A percentile compares a stretch with the other conserved stretches of the same genome.
phyloP scores from a whole-genome alignment of 176 grass and related monocot genomes.

The Pharus latifolius region DNA sequence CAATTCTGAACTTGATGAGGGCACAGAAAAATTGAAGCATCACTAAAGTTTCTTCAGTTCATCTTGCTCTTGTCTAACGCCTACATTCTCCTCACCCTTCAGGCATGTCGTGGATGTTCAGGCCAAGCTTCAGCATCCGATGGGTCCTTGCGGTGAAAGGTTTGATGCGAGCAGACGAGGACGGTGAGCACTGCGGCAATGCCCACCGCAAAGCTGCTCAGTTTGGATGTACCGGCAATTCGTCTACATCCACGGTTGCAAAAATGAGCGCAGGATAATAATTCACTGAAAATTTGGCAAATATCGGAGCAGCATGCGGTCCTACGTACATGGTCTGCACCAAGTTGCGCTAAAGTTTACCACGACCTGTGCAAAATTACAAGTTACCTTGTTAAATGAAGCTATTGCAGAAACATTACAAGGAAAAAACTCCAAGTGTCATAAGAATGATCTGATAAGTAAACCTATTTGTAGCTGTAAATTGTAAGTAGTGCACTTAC shows the following conservation, averaged over 20 bases:
- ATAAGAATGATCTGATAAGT: background rate
- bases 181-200: too few relatives aligned
- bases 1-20: too few relatives aligned
- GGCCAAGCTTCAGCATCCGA: too few relatives aligned
- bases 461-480: background rate
- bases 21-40: too few relatives aligned
- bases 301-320: conserved; percentile 40
- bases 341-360: conserved; percentile 68
- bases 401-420: background rate
- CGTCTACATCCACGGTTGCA: conserved; percentile 61
- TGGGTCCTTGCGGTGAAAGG: too few relatives aligned
- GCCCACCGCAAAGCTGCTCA: background rate
- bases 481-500: conserved; percentile 4
- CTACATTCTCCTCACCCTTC: too few relatives aligned
- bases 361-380: conserved; percentile 37
- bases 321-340: too few relatives aligned
- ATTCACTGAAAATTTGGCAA: conserved; percentile 41
- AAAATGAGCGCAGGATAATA: conserved; percentile 54
- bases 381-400: background rate
- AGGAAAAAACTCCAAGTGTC: background rate
- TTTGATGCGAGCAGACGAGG: too few relatives aligned
- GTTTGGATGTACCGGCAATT: conserved; percentile 31
- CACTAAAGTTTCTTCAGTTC: too few relatives aligned
- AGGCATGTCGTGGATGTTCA: too few relatives aligned
- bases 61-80: too few relatives aligned